A percentile compares a stretch with the other conserved stretches of the same genome.
phyloP scores from a whole-genome alignment of 2,329 filamentous ascomycete species.

The Trichoderma oligosporum region DNA sequence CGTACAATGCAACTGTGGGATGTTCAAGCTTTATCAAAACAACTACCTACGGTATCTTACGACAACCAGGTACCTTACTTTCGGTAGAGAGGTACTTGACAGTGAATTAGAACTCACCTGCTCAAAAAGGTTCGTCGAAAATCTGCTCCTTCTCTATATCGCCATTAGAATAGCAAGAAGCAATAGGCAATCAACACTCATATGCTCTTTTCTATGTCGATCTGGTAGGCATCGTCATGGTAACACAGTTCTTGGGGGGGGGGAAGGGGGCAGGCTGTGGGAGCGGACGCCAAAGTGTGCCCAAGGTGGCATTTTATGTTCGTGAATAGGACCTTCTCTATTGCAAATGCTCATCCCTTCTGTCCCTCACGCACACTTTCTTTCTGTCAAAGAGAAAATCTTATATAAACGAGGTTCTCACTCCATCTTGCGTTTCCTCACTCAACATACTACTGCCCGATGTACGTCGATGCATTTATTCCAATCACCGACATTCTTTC shows the following conservation, averaged over 20 bases:
- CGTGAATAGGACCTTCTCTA: slow-evolving; percentile 6
- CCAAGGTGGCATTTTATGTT: not conserved
- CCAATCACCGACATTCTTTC: slow-evolving; percentile 2
- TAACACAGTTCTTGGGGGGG: not conserved
- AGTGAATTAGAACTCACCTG: slow-evolving; percentile 8
- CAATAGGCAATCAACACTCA: not conserved
- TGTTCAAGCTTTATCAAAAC: too few species aligned
- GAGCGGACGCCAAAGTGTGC: not conserved
- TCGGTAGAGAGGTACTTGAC: not conserved
- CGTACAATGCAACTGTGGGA: too few species aligned
- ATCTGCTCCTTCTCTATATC: slow-evolving; percentile 1
- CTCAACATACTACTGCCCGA: not conserved
- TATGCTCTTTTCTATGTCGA: not conserved
- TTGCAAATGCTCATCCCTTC: not conserved
- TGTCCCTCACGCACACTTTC: not conserved
- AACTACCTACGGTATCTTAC: too few species aligned
- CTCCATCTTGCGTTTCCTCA: not conserved
- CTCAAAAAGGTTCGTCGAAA: not conserved
- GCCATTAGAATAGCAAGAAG: not conserved
- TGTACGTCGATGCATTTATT: slow-evolving; percentile 2
- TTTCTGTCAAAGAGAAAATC: not conserved
- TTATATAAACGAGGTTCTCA: not conserved
- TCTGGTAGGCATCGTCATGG: not conserved
- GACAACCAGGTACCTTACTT: too few species aligned
- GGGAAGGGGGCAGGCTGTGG: too few species aligned